Evolutionary conservation across 345 rosid genomes (phyloP).

Genomic region (Trapa bicornis): DNA sequence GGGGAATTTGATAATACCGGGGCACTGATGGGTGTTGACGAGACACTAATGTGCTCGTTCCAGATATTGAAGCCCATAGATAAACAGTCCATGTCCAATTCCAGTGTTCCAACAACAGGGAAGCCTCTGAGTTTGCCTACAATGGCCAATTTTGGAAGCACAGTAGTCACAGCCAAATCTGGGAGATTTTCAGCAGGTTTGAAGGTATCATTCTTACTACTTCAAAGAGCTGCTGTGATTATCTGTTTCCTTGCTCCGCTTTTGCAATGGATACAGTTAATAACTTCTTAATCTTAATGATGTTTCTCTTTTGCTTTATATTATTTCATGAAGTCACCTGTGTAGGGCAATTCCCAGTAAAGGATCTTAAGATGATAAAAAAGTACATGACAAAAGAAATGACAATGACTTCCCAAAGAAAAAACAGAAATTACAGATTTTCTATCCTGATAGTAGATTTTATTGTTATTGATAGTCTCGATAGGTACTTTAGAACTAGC

Average conservation of each 20-base stretch:
- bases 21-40: constrained; percentile 8
- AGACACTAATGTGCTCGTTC: constrained; percentile 7
- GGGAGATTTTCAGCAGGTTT: not conserved
- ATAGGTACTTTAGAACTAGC: not conserved
- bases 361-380: not conserved
- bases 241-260: not conserved
- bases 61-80: constrained; percentile 3
- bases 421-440: not conserved
- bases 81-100: not conserved
- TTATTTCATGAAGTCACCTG: not conserved
- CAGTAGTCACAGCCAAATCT: not conserved
- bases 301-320: not conserved
- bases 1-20: constrained; percentile 6
- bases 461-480: no score
- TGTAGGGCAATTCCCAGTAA: not conserved
- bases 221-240: not conserved
- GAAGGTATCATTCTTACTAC: not conserved
- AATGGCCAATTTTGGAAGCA: constrained; percentile 1
- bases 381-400: not conserved
- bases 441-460: not conserved
- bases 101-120: not conserved
- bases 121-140: not conserved
- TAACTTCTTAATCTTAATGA: not conserved
- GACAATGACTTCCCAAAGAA: no score
- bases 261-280: not conserved